These are phyloP conservation scores for Penstemon newberryi DNA, from an alignment of 257 asterid species.

Conservation along the genomic window DNA sequence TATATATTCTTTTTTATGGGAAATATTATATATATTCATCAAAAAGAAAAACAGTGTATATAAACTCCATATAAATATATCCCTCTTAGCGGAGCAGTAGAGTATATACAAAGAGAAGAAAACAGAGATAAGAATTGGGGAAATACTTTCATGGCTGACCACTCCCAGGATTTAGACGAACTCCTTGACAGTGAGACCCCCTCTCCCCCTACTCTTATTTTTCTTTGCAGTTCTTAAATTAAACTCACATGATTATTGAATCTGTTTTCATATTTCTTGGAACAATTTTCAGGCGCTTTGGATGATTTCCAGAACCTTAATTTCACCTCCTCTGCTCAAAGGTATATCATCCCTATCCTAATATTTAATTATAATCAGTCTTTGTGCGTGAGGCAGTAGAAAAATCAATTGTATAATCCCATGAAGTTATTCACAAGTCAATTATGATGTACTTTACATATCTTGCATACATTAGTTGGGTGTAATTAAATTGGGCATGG, in stretches of 20 bases:
- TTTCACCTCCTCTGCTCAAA: conserved; percentile 72
- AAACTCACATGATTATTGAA: not conserved
- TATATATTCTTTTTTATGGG: no score
- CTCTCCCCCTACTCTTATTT: not conserved
- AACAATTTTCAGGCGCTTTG: conserved; percentile 80
- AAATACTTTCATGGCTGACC: conserved; percentile 61
- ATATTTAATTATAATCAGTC: not conserved
- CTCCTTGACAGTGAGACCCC: conserved; percentile 83
- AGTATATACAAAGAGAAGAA: not conserved
- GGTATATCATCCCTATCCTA: conserved; percentile 40
- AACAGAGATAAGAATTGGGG: conserved; percentile 19
- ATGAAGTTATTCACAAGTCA: no score
- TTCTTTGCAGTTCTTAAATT: not conserved
- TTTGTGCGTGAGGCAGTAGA: not conserved
- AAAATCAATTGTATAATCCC: no score
- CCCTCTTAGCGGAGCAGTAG: no score
- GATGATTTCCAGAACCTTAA: conserved; percentile 97
- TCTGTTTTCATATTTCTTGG: not conserved
- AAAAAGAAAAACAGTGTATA: no score
- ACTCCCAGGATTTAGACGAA: conserved; percentile 84
- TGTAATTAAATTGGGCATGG: not conserved
- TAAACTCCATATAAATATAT: no score
- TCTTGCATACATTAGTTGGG: not conserved
- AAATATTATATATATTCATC: no score
- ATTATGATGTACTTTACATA: no score